Percentiles rank a stretch among this genome's conserved stretches.
Evolutionary conservation across 2,329 filamentous ascomycete genomes (phyloP).

Genomic region (Stagonosporopsis tanaceti): DNA sequence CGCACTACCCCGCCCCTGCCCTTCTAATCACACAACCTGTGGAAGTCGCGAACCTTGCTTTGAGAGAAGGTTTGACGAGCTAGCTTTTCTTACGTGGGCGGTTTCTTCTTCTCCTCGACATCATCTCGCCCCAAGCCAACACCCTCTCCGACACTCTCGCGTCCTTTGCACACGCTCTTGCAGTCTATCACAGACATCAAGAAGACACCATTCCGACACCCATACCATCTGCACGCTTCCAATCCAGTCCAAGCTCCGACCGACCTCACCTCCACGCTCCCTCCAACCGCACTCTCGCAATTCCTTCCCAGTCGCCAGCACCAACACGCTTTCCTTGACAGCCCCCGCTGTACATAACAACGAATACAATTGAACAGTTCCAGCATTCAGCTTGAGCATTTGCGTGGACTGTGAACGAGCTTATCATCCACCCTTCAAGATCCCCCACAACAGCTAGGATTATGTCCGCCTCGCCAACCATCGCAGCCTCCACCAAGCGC

Average conservation of each 20-base stretch:
- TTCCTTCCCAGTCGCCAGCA: conserved; percentile 58
- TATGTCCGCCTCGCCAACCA: conserved; percentile 58
- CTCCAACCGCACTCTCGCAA: conserved; percentile 40
- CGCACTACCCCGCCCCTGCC: conserved; percentile 23
- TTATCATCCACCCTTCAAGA: conserved; percentile 26
- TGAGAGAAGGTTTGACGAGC: conserved; percentile 50
- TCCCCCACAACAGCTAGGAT: conserved; percentile 40
- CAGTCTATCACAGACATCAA: conserved; percentile 36
- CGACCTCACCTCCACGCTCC: conserved; percentile 45
- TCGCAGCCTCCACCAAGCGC: conserved; percentile 77
- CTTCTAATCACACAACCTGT: conserved; percentile 27
- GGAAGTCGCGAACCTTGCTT: conserved; percentile 34
- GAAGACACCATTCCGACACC: conserved; percentile 39
- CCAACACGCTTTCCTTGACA: conserved; percentile 93
- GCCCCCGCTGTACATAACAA: conserved; percentile 74
- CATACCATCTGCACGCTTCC: conserved; percentile 45
- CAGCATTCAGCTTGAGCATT: conserved; percentile 40
- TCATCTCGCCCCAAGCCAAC: conserved; percentile 35
- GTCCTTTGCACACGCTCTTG: conserved; percentile 44
- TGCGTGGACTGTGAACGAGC: conserved; percentile 44
- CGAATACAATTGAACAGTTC: conserved; percentile 51
- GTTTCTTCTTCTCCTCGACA: conserved; percentile 44
- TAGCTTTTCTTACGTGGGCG: conserved; percentile 50
- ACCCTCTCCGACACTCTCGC: conserved; percentile 40
- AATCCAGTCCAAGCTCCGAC: conserved; percentile 43